phyloP scores from a whole-genome alignment of 345 rosid genomes.

The Gynandropsis gynandra region DNA sequence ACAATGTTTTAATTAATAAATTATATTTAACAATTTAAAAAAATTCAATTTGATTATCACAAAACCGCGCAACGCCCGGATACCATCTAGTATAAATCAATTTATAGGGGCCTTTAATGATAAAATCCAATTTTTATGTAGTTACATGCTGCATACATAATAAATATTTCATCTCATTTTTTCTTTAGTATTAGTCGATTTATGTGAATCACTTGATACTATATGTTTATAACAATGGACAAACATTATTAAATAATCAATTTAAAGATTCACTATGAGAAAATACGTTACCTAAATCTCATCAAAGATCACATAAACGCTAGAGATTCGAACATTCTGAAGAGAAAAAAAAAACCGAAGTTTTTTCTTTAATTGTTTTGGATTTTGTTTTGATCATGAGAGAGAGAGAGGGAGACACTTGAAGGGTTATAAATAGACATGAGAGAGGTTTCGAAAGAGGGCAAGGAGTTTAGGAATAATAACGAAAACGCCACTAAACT shows the following conservation, averaged over 20 bases:
- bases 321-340: no score
- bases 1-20: no score
- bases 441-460: slow-evolving; percentile 16
- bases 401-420: neutral
- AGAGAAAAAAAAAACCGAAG: neutral
- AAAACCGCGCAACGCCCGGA: no score
- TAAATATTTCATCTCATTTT: no score
- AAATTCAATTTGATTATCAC: no score
- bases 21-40: no score
- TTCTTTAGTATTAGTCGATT: neutral
- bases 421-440: slow-evolving; percentile 4
- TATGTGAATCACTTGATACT: no score
- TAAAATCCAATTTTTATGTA: neutral
- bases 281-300: slow-evolving; percentile 30
- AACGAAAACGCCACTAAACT: slow-evolving; percentile 47
- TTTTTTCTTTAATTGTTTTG: no score
- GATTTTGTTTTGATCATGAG: no score
- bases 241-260: neutral
- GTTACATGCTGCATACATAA: neutral
- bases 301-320: slow-evolving; percentile 22
- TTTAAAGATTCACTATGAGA: neutral
- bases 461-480: slow-evolving; percentile 26
- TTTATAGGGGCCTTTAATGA: neutral
- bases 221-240: neutral
- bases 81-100: neutral